Base-by-base conservation (phyloP, 306 rosid genomes). In the Vigna unguiculata region DNA sequence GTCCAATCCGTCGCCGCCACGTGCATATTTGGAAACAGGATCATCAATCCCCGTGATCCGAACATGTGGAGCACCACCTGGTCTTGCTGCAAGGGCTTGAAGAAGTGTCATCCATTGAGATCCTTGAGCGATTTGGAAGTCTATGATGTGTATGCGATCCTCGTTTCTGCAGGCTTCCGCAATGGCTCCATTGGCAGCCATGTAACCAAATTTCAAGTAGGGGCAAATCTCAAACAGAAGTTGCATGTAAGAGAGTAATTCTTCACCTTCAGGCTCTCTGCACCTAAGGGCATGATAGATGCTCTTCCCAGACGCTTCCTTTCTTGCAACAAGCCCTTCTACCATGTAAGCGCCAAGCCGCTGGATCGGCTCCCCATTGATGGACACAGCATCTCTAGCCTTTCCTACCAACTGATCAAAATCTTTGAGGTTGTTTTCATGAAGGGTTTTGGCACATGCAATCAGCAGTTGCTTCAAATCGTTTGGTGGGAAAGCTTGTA, bases 111-210 rank as follows among this genome's bases (percentile, higher is more conserved):
- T 73, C 99, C 99, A 92, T 53, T 92, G 98, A 15, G 89, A 75
- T 53, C 99, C 99, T 76, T 89, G 91, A 85, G 91, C 91, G 76
- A 96, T 96, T 83, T 90, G 99, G 70, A 92, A 96, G 80, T 96
- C 98, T 78, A 96, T 79, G 47, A 96, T 96, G 87, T 96, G 99
- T 74, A 96, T 86, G 54, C 72, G 86, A 46, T 96, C 98, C 77
- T 87, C 97, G 11, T 87, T 86, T 85, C 89, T 83, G 85, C 96
- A 92, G 9, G 97, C 98, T 53, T 92, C 97, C 10, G 98, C 98
- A 51, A 96, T 92, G 41, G 99, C 99, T 65, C 98, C 98, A 25
- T 96, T 96, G 34, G 98, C 99, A 76, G 98, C 98, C 99, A 96
- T 92, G 88, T 96, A 92, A 73, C 99, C 98, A 9, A 96, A 96